Evolutionary conservation across 129 eudicot species (phyloP).

Genomic region (Flaveria sonorensis): DNA sequence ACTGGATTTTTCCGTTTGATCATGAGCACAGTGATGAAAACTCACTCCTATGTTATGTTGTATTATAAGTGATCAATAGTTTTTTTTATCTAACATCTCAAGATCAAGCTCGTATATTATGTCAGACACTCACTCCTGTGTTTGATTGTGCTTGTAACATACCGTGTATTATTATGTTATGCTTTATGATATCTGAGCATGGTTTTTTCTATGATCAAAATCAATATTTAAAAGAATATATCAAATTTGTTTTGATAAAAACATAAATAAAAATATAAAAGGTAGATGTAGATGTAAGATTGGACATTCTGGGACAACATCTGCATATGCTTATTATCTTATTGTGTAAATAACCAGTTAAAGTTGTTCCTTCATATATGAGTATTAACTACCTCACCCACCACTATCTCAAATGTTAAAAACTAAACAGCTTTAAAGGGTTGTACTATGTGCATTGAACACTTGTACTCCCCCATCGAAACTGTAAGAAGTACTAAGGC

Average conservation of each 20-base stretch:
- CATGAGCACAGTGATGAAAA: no score
- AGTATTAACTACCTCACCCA: constrained; percentile 35
- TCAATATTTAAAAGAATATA: not conserved
- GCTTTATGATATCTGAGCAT: no score
- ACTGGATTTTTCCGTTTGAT: no score
- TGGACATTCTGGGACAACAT: constrained; percentile 29
- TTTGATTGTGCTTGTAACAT: no score
- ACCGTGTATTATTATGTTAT: no score
- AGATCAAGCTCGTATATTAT: no score
- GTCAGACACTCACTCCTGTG: no score
- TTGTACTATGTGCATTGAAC: constrained; percentile 29
- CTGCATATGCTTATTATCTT: constrained; percentile 29
- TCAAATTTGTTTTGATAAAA: not conserved
- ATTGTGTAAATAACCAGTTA: constrained; percentile 29
- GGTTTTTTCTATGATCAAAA: not conserved
- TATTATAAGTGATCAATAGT: no score
- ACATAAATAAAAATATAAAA: not conserved
- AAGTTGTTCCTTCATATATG: constrained; percentile 26
- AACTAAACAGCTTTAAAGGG: constrained; percentile 19
- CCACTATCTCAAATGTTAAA: constrained; percentile 20
- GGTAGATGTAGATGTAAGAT: constrained; percentile 19
- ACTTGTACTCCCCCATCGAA: constrained; percentile 11
- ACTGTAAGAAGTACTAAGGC: constrained; percentile 10
- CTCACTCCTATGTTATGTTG: no score
- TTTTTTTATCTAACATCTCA: no score